Conservation (phyloP, 495 filamentous ascomycete genomes). For the Neurospora terricola region DNA sequence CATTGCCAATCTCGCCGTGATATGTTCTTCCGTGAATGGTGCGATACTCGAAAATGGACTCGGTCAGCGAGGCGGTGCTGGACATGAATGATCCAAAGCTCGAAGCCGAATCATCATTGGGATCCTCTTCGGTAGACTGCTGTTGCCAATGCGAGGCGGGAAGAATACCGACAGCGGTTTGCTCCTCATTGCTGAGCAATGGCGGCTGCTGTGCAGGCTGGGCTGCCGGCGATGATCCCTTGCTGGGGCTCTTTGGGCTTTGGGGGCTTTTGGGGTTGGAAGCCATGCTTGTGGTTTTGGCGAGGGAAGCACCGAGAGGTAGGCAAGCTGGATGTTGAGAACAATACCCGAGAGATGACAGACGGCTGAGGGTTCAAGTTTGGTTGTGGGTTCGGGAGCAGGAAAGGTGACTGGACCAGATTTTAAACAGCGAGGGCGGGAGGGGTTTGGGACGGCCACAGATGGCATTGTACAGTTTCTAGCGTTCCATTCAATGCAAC, state of each 20-base stretch:
- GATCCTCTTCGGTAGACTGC: background rate
- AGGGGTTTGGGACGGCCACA: background rate
- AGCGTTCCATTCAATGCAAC: background rate
- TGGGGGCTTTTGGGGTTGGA: no score
- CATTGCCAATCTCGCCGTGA: constrained; percentile 10
- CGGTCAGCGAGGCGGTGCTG: constrained; percentile 23
- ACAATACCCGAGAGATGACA: background rate
- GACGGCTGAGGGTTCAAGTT: background rate
- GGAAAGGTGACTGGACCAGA: background rate
- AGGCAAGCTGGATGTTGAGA: background rate
- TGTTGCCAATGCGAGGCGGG: background rate
- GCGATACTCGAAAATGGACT: constrained; percentile 23
- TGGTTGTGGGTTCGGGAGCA: background rate
- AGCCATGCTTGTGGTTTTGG: background rate
- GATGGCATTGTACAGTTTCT: background rate
- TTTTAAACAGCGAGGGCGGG: background rate
- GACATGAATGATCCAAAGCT: background rate
- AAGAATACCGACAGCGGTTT: background rate
- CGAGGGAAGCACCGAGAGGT: background rate
- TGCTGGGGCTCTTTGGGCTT: no score
- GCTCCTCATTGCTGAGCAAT: background rate
- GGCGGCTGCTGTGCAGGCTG: background rate
- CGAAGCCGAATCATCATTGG: background rate
- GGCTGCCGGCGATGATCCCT: no score
- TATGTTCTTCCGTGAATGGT: constrained; percentile 18